A percentile compares a stretch with the other conserved stretches of the same genome.
Conservation (phyloP, 805 yeast genomes). For the Candida ulmi region DNA sequence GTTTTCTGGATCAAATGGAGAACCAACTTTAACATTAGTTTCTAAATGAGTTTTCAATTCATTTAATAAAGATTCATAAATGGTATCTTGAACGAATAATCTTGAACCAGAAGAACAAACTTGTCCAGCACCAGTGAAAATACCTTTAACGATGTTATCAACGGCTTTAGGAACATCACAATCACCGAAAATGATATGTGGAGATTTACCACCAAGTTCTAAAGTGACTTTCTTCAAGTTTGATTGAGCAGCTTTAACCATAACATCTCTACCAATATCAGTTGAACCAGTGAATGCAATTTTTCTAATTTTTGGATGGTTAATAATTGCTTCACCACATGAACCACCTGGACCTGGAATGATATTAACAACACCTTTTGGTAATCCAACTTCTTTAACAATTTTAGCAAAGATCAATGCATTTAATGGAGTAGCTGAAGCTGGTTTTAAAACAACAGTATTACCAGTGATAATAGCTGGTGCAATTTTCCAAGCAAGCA, state of each 20-base stretch:
- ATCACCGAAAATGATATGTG: conserved; percentile 69
- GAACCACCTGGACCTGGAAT: conserved; percentile 71
- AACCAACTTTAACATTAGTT: conserved; percentile 55
- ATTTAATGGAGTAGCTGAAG: conserved; percentile 72
- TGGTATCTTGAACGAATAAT: conserved; percentile 66
- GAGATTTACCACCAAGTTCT: conserved; percentile 83
- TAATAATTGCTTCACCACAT: conserved; percentile 66
- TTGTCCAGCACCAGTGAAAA: conserved; percentile 77
- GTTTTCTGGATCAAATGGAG: conserved; percentile 62
- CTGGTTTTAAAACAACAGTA: conserved; percentile 67
- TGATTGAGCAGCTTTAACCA: conserved; percentile 64
- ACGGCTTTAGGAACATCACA: conserved; percentile 47
- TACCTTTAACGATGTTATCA: conserved; percentile 55
- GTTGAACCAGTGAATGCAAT: conserved; percentile 83
- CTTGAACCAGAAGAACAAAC: conserved; percentile 83
- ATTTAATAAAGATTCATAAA: conserved; percentile 56
- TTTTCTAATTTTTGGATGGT: conserved; percentile 66
- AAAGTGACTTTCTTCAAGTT: conserved; percentile 73
- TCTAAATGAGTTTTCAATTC: conserved; percentile 57
- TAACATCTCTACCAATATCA: conserved; percentile 64
- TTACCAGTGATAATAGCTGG: conserved; percentile 78
- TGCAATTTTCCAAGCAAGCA: conserved; percentile 76
- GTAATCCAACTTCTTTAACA: conserved; percentile 63
- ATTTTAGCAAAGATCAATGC: conserved; percentile 60
- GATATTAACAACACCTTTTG: conserved; percentile 71